These are phyloP conservation scores for Paradendryphiella salina DNA, from an alignment of 2,329 filamentous ascomycete species.

Conservation along the genomic window DNA sequence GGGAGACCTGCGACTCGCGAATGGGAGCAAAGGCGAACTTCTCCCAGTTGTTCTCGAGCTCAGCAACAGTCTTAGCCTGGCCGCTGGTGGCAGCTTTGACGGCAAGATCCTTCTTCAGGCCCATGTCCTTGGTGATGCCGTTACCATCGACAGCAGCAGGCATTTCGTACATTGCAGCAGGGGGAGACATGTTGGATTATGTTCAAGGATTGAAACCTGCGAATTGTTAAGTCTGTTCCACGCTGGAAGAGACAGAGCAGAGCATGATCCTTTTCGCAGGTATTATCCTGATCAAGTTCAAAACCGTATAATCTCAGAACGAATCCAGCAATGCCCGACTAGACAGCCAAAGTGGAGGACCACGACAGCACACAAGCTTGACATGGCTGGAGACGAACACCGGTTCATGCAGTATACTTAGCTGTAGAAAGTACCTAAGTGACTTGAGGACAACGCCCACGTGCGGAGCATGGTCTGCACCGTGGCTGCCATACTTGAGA, in stretches of 20 bases:
- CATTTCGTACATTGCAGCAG: conserved; percentile 64
- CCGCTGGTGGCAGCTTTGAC: conserved; percentile 52
- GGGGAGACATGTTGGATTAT: conserved; percentile 68
- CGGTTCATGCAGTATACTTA: conserved; percentile 51
- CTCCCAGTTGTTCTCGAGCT: conserved; percentile 78
- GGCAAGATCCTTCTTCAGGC: conserved; percentile 48
- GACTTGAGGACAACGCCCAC: conserved; percentile 42
- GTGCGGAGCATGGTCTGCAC: conserved; percentile 38
- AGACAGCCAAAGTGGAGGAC: background rate
- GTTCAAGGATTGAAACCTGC: conserved; percentile 41
- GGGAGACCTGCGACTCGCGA: conserved; percentile 87
- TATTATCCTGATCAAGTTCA: conserved; percentile 98
- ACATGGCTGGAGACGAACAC: conserved; percentile 42
- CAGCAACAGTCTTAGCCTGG: conserved; percentile 61
- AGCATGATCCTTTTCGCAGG: conserved; percentile 99
- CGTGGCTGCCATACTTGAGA: conserved; percentile 38
- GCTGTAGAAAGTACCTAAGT: conserved; percentile 46
- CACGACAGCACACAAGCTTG: conserved; percentile 4
- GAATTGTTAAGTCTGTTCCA: conserved; percentile 37
- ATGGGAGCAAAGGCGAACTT: conserved; percentile 82
- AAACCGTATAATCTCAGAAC: conserved; percentile 89
- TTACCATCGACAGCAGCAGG: conserved; percentile 33
- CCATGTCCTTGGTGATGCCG: conserved; percentile 24
- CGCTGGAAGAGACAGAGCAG: conserved; percentile 52
- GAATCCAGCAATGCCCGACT: conserved; percentile 34